Evolutionary conservation across 116 monocot species (phyloP).

Genomic region (Posidonia oceanica): DNA sequence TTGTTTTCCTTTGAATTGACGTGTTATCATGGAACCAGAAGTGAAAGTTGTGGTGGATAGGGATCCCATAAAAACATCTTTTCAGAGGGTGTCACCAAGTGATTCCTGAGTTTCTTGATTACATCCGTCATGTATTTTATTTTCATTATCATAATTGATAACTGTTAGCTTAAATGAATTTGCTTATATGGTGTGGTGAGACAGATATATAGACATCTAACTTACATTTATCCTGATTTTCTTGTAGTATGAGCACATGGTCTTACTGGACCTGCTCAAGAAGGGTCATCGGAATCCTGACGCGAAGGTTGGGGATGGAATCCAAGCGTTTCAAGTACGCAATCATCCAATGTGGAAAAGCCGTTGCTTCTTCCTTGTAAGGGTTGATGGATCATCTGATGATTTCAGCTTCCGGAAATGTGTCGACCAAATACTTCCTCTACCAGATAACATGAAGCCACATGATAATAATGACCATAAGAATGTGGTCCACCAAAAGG

Average conservation of each 20-base stretch:
- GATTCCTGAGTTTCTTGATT: background rate
- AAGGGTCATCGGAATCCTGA: slow-evolving; percentile 55
- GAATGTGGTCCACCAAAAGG: slow-evolving; percentile 14
- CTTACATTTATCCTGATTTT: background rate
- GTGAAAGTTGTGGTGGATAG: too few species aligned
- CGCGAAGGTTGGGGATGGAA: slow-evolving; percentile 58
- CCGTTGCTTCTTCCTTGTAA: slow-evolving; percentile 65
- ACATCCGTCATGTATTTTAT: background rate
- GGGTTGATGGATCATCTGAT: slow-evolving; percentile 52
- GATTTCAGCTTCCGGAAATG: slow-evolving; percentile 98
- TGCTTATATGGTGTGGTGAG: background rate
- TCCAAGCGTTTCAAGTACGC: slow-evolving; percentile 70
- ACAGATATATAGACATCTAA: background rate
- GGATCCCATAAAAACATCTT: too few species aligned
- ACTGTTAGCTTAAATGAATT: background rate
- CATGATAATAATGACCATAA: slow-evolving; percentile 14
- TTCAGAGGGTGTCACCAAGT: too few species aligned
- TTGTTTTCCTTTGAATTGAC: too few species aligned
- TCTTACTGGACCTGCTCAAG: slow-evolving; percentile 57
- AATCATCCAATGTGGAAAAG: slow-evolving; percentile 64
- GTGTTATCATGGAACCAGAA: too few species aligned
- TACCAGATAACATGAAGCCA: slow-evolving; percentile 63
- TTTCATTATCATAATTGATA: too few species aligned
- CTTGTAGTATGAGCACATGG: slow-evolving; percentile 70
- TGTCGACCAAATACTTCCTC: slow-evolving; percentile 63